These are phyloP conservation scores for Pythium apleroticum DNA, from an alignment of 352 stramenopile genomes.

Conservation along the genomic window DNA sequence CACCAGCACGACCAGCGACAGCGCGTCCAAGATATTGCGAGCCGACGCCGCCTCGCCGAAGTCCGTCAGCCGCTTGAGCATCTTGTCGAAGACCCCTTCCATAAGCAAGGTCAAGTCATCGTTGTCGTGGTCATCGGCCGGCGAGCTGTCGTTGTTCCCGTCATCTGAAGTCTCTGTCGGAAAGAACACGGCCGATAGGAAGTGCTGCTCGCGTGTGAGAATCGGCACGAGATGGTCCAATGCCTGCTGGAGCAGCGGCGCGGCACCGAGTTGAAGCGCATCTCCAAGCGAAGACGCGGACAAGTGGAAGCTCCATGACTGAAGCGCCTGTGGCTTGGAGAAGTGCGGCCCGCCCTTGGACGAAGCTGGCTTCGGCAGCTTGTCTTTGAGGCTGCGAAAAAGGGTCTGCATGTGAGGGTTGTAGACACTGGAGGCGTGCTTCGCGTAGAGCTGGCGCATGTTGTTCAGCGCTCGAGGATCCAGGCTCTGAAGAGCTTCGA, in stretches of 20 bases:
- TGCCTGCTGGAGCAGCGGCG: constrained; percentile 64
- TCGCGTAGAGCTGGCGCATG: constrained; percentile 54
- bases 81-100: constrained; percentile 72
- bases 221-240: constrained; percentile 67
- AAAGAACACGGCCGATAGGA: constrained; percentile 53
- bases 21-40: constrained; percentile 65
- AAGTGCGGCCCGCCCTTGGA: constrained; percentile 47
- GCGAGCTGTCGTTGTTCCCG: constrained; percentile 3
- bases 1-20: constrained; percentile 58
- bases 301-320: constrained; percentile 64
- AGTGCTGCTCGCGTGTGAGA: constrained; percentile 46
- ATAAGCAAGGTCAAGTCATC: constrained; percentile 60
- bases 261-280: constrained; percentile 42
- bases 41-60: constrained; percentile 61
- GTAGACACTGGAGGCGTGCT: constrained; percentile 53
- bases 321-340: constrained; percentile 52
- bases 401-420: constrained; percentile 52
- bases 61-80: constrained; percentile 65
- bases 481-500: constrained; percentile 43
- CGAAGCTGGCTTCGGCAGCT: constrained; percentile 38
- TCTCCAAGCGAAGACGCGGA: constrained; percentile 59
- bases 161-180: constrained; percentile 19
- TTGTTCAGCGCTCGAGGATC: constrained; percentile 33
- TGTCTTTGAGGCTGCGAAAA: constrained; percentile 61
- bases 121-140: constrained; percentile 23